Conservation (phyloP, 2,329 filamentous ascomycete genomes). For the Sordariomycetes sp. region DNA sequence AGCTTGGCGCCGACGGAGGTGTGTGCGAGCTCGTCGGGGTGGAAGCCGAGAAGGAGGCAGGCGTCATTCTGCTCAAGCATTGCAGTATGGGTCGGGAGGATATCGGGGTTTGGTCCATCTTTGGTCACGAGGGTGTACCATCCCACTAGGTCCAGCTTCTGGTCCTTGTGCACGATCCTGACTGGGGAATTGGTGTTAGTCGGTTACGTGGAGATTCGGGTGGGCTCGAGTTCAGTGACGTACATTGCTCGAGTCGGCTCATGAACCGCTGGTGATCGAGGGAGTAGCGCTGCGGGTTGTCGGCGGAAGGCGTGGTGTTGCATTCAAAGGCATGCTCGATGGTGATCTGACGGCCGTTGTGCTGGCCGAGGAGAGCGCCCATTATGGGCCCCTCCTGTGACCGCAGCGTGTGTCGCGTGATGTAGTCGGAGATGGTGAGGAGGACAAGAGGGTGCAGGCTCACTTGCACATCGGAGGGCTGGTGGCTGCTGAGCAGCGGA, state of each 20-base stretch:
- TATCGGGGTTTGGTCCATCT: constrained; percentile 55
- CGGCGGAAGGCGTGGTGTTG: constrained; percentile 32
- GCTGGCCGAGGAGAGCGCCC: constrained; percentile 81
- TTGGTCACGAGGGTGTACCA: constrained; percentile 75
- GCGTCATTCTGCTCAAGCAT: constrained; percentile 73
- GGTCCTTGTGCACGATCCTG: constrained; percentile 76
- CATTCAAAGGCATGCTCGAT: constrained; percentile 91
- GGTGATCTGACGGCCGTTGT: constrained; percentile 80
- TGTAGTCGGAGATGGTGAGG: constrained; percentile 92
- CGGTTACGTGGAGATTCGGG: not conserved
- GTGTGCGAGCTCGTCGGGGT: constrained; percentile 45
- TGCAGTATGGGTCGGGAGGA: constrained; percentile 64
- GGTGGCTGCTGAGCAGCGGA: constrained; percentile 51
- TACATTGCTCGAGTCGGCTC: constrained; percentile 74
- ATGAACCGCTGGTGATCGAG: constrained; percentile 63
- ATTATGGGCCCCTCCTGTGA: constrained; percentile 63
- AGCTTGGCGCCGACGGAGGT: constrained; percentile 62
- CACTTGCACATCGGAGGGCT: constrained; percentile 62
- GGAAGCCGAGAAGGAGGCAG: constrained; percentile 77
- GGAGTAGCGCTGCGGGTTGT: constrained; percentile 40
- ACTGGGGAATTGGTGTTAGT: constrained; percentile 33
- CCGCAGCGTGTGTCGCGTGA: constrained; percentile 78
- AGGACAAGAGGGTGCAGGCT: constrained; percentile 88
- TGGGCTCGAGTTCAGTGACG: constrained; percentile 14
- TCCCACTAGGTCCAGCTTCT: constrained; percentile 74